Evolutionary conservation across 192 early-diverging fungal genomes (phyloP), one percentile per base, ranked within the genome.

Genomic region (Coemansia sp.): DNA sequence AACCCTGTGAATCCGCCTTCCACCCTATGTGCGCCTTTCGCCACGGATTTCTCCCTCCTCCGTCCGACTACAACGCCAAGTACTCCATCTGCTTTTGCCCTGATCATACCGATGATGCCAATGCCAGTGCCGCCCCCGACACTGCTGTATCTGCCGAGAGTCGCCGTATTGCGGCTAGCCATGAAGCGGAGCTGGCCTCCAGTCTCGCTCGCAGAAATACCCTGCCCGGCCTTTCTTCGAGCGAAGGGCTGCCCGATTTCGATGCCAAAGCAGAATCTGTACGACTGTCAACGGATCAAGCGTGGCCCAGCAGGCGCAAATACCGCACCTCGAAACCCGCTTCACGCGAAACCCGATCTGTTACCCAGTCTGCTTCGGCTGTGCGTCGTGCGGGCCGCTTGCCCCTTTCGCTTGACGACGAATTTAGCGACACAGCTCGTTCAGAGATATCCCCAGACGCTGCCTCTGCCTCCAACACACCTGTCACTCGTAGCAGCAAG

Each of bases 21-120:
- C 78, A 81, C 40, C 78, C 78, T 22, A 81, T 81, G 78, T 81
- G 78, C 50, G 78, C 74, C 20, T 65, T 81, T 37, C 70, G 73
- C 20, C 67, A 76, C 65, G 67, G 60, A 32, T 75, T 81, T 49
- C 45, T 76, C 5, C 20, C 49, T 3, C 55, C 64, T 1, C 73
- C 78, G 3, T 35, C 70, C 5, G 34, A 41, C 40, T 76, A 73
- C 38, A 73, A 60, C 29, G 50, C 67, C 67, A 81, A 81, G 44
- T 81, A 60, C 67, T 49, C 59, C 24, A 34, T 62, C 11, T 49
- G 43, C 16, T 58, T 63, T n/a, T 81, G 78, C 16, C 70, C 78
- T 8, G 27, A 61, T 4, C 78, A 81, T 29, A 45, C 58, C 27
- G 0, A 39, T 60, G 2, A 47, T 20, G 18, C 18, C n/a, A 20